Conservation (phyloP, 2,329 filamentous ascomycete genomes). For the Biscogniauxia mediterranea region DNA sequence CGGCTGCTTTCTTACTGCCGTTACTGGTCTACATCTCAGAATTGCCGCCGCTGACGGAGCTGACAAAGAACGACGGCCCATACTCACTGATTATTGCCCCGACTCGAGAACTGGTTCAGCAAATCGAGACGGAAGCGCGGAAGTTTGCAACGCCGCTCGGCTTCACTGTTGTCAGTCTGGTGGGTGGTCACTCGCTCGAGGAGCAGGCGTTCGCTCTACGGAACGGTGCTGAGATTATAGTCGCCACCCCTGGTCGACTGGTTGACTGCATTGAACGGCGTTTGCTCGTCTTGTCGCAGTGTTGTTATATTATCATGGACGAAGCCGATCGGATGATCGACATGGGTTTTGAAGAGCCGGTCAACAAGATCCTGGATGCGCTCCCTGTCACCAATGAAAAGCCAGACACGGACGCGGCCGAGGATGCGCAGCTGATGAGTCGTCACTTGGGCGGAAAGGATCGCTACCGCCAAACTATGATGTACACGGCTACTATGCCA, state of each 20-base stretch:
- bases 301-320: constrained; percentile 99
- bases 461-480: constrained; percentile 96
- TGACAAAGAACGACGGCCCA: constrained; percentile 89
- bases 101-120: constrained; percentile 94
- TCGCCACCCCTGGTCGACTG: constrained; percentile 95
- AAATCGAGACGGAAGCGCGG: constrained; percentile 90
- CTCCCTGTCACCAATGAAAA: constrained; percentile 92
- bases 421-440: constrained; percentile 83
- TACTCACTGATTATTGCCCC: constrained; percentile 97
- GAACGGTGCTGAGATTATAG: constrained; percentile 94
- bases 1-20: constrained; percentile 88
- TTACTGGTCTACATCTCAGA: constrained; percentile 93
- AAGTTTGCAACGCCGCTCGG: constrained; percentile 90
- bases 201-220: constrained; percentile 88
- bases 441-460: constrained; percentile 71
- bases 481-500: constrained; percentile 99
- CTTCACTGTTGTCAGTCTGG: constrained; percentile 93
- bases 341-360: constrained; percentile 93
- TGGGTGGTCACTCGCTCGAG: constrained; percentile 94
- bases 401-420: constrained; percentile 88
- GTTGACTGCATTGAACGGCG: constrained; percentile 96
- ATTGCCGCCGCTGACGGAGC: constrained; percentile 78
- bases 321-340: constrained; percentile 99
- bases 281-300: constrained; percentile 88
- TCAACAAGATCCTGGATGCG: constrained; percentile 96